Percentiles rank a stretch among this genome's conserved stretches.
Evolutionary conservation across 169 alveolate genomes (phyloP).

Genomic region (Plasmodium yoelii): DNA sequence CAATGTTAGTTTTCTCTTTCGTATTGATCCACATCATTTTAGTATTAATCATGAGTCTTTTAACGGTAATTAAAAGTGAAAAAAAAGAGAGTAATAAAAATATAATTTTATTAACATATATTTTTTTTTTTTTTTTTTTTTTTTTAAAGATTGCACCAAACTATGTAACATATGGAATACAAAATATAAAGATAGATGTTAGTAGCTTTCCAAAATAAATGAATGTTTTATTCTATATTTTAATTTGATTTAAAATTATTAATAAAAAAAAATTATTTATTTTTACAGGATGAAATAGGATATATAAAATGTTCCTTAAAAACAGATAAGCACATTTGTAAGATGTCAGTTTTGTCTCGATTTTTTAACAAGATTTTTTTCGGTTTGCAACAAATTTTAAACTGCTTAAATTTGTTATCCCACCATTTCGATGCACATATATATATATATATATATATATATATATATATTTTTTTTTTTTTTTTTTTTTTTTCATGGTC

Average conservation of each 20-base stretch:
- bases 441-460: too few species aligned
- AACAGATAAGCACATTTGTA: slow-evolving; percentile 60
- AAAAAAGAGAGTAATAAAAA: background rate
- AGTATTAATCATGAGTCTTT: slow-evolving; percentile 81
- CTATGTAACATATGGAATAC: slow-evolving; percentile 60
- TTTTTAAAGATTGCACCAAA: slow-evolving; percentile 54
- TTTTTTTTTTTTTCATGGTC: slow-evolving; percentile 6
- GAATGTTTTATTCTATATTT: background rate
- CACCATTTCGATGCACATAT: background rate
- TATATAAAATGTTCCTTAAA: slow-evolving; percentile 60
- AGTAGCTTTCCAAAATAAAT: background rate
- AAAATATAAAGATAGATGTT: slow-evolving; percentile 48
- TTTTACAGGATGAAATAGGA: slow-evolving; percentile 27
- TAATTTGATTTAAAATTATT: background rate
- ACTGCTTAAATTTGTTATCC: background rate
- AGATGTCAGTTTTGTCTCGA: slow-evolving; percentile 55
- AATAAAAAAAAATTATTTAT: background rate
- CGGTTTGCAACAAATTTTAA: slow-evolving; percentile 12
- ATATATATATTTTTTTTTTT: background rate
- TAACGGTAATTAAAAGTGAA: slow-evolving; percentile 79
- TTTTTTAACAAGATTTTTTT: slow-evolving; percentile 64
- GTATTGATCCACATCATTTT: slow-evolving; percentile 79
- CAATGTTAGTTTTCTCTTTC: slow-evolving; percentile 79
- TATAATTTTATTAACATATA: background rate
- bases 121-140: background rate